These are phyloP conservation scores for Neocatenulostroma microsporum DNA, from an alignment of 2,329 filamentous ascomycete species.

Conservation along the genomic window DNA sequence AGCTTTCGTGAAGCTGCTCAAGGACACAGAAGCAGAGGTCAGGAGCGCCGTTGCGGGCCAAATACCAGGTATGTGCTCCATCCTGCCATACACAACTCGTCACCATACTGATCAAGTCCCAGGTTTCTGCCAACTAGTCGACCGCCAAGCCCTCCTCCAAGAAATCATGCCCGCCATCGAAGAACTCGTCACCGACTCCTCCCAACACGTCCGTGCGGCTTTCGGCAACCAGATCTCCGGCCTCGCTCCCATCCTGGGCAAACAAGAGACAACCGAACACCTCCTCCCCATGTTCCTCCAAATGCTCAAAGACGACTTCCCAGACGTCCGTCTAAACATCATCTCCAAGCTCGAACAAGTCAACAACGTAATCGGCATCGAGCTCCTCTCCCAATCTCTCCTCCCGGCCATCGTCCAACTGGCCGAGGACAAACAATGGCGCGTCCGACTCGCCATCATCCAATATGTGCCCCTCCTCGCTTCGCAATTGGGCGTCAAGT, in stretches of 20 bases:
- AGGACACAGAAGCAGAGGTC: conserved; percentile 96
- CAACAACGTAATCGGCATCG: conserved; percentile 98
- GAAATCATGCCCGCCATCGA: conserved; percentile 97
- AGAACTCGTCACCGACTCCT: conserved; percentile 89
- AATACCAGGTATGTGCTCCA: conserved; percentile 76
- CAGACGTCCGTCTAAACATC: conserved; percentile 94
- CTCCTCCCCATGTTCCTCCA: conserved; percentile 97
- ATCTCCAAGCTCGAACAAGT: conserved; percentile 99
- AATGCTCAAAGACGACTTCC: conserved; percentile 99
- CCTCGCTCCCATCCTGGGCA: conserved; percentile 90
- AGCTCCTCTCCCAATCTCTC: conserved; percentile 89
- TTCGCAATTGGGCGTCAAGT: conserved; percentile 89
- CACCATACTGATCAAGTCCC: conserved; percentile 18
- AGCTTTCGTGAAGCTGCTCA: conserved; percentile 93
- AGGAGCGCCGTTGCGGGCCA: conserved; percentile 94
- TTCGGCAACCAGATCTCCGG: conserved; percentile 96
- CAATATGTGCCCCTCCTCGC: conserved; percentile 97
- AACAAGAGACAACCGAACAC: conserved; percentile 97
- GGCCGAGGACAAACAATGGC: conserved; percentile 98
- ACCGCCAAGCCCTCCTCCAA: conserved; percentile 78
- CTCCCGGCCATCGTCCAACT: conserved; percentile 95
- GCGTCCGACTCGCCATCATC: conserved; percentile 94
- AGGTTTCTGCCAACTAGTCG: conserved; percentile 89
- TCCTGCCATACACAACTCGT: too few species aligned
- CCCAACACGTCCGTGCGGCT: conserved; percentile 92